Evolutionary conservation across 768 basidiomycete genomes (phyloP).

Genomic region (Neoboletus magnificus): DNA sequence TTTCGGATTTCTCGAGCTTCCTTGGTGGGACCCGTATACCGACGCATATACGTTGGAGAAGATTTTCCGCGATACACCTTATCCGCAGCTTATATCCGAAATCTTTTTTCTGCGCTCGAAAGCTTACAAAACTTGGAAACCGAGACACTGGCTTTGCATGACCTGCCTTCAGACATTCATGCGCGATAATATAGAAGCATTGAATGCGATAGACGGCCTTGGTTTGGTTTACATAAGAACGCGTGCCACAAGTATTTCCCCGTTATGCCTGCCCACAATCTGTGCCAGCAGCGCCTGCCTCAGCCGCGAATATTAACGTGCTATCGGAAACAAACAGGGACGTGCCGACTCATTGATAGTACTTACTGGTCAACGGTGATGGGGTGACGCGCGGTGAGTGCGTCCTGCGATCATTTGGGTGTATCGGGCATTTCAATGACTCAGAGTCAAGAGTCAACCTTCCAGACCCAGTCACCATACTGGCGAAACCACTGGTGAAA

Average conservation of each 20-base stretch:
- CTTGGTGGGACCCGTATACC: constrained; percentile 15
- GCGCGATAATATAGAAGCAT: constrained; percentile 6
- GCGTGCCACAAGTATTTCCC: too few species aligned
- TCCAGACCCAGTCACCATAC: not conserved
- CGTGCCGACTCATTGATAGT: too few species aligned
- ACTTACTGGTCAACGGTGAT: too few species aligned
- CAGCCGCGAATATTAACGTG: too few species aligned
- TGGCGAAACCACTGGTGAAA: not conserved
- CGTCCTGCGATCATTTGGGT: too few species aligned
- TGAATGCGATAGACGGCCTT: too few species aligned
- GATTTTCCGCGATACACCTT: constrained; percentile 5
- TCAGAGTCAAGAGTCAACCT: not conserved
- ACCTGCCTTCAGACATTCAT: constrained; percentile 8
- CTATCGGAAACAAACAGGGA: too few species aligned
- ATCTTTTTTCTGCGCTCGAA: constrained; percentile 4
- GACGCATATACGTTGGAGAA: not conserved
- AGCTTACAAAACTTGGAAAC: constrained; percentile 6
- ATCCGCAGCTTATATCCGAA: constrained; percentile 3
- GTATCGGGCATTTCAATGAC: too few species aligned
- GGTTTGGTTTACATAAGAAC: too few species aligned
- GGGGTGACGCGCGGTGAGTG: too few species aligned
- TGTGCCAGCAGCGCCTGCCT: too few species aligned
- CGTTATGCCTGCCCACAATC: too few species aligned
- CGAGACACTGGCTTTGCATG: constrained; percentile 12
- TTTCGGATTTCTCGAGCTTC: constrained; percentile 10